Base-by-base conservation (phyloP, 1,284 basidiomycete genomes). In the Sporisorium graminicola region DNA sequence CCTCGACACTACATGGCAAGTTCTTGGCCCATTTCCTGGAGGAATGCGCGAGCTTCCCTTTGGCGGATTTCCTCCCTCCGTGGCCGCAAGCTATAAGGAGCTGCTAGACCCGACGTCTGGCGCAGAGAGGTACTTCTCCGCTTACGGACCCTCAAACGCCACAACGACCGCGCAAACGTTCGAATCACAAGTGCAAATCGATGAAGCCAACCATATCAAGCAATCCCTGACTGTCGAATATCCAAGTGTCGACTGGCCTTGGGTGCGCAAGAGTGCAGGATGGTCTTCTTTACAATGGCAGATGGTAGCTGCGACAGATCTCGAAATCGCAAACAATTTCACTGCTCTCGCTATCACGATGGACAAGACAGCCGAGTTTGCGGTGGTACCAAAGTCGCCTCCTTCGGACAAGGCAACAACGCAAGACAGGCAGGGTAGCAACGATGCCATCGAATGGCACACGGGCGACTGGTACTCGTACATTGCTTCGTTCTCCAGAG, bases 401-500 rank as follows among this genome's bases (percentile, higher is more conserved):
- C 51, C 47, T 24, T 6, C 35, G 0, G 18, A 1, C 5, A 59
- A 29, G 3, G 24, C 40, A 3, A 27, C 58, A 0, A 12, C 18
- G 10, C 37, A 40, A 20, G 47, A 26, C 7, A 12, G 13, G 13
- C 13, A 18, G 24, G 10, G 7, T 14, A 20, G 20, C 2, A 33
- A 47, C 13, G 40, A 46, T 5, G 52, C 61, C 16, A 49, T 78
- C 31, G 55, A 67, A 50, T 80, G 78, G 76, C 67, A 76, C 47
- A 75, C 54, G 1, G 78, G 76, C 22, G 78, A 80, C 53, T 76
- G 60, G 65, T 80, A 80, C 59, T 72, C 65, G 29, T 80, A 80
- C 60, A 75, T 76, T 10, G 65, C 61, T 26, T 63, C 58, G 0
- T 61, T 66, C 35, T 37, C 64, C 1, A 49, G 54, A 7, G 60